Percentiles rank a stretch among this genome's conserved stretches.
These are phyloP conservation scores for Talaromyces adpressus DNA, from an alignment of 495 filamentous ascomycete genomes.

Conservation along the genomic window DNA sequence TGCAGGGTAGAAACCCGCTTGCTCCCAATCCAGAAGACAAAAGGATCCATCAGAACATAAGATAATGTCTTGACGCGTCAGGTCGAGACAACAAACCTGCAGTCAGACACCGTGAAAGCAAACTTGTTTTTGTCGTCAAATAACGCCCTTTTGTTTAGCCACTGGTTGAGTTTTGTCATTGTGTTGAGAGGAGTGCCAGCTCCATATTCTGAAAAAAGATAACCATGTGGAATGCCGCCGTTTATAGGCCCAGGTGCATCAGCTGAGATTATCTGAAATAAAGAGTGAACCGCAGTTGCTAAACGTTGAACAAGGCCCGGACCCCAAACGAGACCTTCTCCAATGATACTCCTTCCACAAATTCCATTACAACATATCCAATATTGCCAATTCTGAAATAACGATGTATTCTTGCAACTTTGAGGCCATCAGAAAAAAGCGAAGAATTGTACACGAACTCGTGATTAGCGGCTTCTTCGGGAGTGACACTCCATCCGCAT, in stretches of 20 bases:
- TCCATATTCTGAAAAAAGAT: slow-evolving; percentile 4
- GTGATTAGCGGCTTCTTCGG: neutral
- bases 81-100: slow-evolving; percentile 9
- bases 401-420: neutral
- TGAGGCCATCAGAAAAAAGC: neutral
- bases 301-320: neutral
- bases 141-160: neutral
- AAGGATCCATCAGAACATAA: neutral
- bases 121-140: neutral
- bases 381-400: neutral
- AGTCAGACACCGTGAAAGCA: neutral
- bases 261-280: neutral
- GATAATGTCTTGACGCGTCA: slow-evolving; percentile 4
- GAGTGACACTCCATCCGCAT: slow-evolving; percentile 4
- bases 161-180: slow-evolving; percentile 1
- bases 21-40: slow-evolving; percentile 9
- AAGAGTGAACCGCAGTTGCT: neutral
- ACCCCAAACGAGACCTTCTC: slow-evolving; percentile 1
- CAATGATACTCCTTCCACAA: neutral
- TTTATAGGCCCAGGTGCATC: slow-evolving; percentile 1
- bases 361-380: slow-evolving; percentile 1
- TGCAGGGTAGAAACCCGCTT: slow-evolving; percentile 5
- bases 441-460: neutral
- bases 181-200: neutral
- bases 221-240: slow-evolving; percentile 3